Conservation (phyloP, 305 asterid species). For the Caryopteris hybrid region DNA sequence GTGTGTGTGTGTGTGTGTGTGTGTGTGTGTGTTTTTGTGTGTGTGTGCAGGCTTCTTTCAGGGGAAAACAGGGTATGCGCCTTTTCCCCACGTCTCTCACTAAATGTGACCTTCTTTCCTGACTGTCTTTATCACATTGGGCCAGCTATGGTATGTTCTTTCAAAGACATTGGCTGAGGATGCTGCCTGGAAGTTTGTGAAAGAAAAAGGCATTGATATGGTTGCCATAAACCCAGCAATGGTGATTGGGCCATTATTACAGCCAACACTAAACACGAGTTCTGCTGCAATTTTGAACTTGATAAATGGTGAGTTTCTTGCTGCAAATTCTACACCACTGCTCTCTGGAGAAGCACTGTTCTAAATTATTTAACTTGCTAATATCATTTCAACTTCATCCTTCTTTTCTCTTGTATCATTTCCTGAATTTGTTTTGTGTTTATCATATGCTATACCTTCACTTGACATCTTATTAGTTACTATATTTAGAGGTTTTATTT, state of each 20-base stretch:
- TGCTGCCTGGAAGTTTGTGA: constrained; percentile 74
- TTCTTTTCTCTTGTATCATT: not conserved
- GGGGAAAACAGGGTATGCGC: no score
- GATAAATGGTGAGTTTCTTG: constrained; percentile 41
- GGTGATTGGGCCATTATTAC: constrained; percentile 74
- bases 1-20: no score
- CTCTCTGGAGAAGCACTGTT: no score
- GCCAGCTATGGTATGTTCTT: constrained; percentile 69
- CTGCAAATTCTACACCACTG: no score
- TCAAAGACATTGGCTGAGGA: constrained; percentile 82
- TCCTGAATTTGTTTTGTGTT: not conserved
- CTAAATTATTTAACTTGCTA: not conserved
- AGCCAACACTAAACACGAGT: constrained; percentile 70
- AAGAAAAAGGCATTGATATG: constrained; percentile 63
- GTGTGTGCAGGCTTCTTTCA: no score
- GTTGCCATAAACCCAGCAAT: constrained; percentile 61
- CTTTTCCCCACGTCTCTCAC: not conserved
- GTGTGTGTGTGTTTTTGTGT: no score
- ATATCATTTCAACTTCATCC: not conserved
- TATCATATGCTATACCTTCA: no score
- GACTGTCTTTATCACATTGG: not conserved
- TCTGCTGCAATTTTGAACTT: constrained; percentile 50
- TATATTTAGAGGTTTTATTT: no score
- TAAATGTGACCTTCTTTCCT: not conserved
- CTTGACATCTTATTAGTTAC: no score